Evolutionary conservation across 176 grass and related monocot genomes (phyloP).

Genomic region (Tuctoria greenei): DNA sequence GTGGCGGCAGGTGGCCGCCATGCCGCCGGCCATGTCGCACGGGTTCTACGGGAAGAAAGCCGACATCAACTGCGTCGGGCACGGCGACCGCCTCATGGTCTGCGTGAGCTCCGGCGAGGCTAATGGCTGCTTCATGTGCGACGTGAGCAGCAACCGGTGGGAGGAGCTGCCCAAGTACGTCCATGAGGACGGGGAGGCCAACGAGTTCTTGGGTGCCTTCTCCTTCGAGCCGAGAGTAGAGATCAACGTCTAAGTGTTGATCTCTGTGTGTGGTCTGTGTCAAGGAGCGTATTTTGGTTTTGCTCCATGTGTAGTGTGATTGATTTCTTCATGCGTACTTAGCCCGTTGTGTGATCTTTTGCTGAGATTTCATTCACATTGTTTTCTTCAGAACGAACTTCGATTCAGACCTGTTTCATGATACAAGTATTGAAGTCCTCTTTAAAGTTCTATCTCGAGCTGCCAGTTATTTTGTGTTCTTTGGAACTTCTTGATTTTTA

Average conservation of each 20-base stretch:
- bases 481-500: not conserved
- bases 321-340: slow-evolving; percentile 27
- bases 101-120: slow-evolving; percentile 62
- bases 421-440: no score
- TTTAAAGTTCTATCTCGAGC: slow-evolving; percentile 38
- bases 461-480: slow-evolving; percentile 2
- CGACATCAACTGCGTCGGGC: slow-evolving; percentile 72
- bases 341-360: not conserved
- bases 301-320: slow-evolving; percentile 25
- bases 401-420: not conserved
- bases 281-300: slow-evolving; percentile 36
- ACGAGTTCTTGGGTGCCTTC: slow-evolving; percentile 71
- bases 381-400: not conserved
- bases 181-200: slow-evolving; percentile 40
- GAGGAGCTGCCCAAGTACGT: slow-evolving; percentile 54
- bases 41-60: slow-evolving; percentile 58
- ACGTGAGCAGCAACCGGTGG: slow-evolving; percentile 55
- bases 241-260: slow-evolving; percentile 40
- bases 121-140: slow-evolving; percentile 55
- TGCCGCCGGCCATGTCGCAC: slow-evolving; percentile 84
- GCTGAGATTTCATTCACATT: slow-evolving; percentile 5
- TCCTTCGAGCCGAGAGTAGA: slow-evolving; percentile 84
- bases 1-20: slow-evolving; percentile 68
- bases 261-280: slow-evolving; percentile 9
- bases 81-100: slow-evolving; percentile 55